Conservation (phyloP, 225 moss, liverwort and hornwort genomes). For the Straminergon stramineum region DNA sequence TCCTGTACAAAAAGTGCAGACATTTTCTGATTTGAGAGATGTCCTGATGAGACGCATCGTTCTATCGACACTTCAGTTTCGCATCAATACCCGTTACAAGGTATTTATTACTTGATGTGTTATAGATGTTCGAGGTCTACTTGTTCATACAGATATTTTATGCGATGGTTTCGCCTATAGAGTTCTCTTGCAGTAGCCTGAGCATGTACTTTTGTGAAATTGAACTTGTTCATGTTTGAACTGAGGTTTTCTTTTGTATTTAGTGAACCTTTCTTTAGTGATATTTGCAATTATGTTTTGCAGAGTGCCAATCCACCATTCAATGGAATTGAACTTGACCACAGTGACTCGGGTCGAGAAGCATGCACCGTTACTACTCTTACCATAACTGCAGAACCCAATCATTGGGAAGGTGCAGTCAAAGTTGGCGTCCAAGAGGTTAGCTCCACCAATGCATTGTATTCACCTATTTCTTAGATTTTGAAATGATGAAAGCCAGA, state of each 20-base stretch:
- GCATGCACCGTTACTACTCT: constrained; percentile 96
- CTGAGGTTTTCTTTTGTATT: neutral
- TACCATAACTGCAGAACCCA: constrained; percentile 91
- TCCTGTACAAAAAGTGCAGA: constrained; percentile 83
- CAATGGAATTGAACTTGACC: constrained; percentile 98
- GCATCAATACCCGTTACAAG: constrained; percentile 98
- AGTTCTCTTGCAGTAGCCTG: neutral
- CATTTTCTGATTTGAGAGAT: constrained; percentile 81
- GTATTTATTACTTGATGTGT: constrained; percentile 14
- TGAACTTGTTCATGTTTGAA: neutral
- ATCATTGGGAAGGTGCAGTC: constrained; percentile 95
- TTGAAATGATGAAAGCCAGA: neutral
- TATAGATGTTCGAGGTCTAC: neutral
- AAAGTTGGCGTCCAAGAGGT: constrained; percentile 99
- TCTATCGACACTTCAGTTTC: constrained; percentile 90
- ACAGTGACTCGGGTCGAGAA: constrained; percentile 98
- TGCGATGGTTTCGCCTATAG: neutral
- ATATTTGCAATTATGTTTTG: neutral
- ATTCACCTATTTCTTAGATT: neutral
- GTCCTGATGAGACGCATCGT: constrained; percentile 95
- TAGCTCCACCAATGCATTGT: neutral
- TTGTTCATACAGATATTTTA: neutral
- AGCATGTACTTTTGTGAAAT: neutral
- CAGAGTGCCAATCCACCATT: constrained; percentile 99
- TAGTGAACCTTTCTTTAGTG: neutral